Evolutionary conservation across 148 eudicot genomes (phyloP), one percentile per base, ranked within the genome.

Genomic region (Rhododendron vialii): DNA sequence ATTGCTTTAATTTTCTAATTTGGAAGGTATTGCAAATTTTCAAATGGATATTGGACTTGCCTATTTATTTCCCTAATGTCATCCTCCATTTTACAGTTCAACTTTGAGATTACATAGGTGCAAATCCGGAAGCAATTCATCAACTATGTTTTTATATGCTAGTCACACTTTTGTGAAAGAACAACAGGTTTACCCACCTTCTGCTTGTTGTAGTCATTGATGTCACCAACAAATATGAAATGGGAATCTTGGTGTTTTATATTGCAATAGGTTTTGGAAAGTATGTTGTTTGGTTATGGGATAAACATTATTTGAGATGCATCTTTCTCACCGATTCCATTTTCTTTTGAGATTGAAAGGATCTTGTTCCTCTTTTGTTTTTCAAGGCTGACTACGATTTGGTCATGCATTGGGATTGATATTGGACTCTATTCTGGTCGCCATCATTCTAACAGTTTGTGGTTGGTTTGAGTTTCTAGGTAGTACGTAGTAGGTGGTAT

Each of bases 271-370:
- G 15, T 50, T 50, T 80, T 26, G 35, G 59, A 26, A 50, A 47
- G 22, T 33, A 26, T 80, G 35, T 4, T 48, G 59, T 13, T 26
- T 18, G 11, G 61, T 47, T 28, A n/a, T 80, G 13, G 36, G 36
- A 14, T 48, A 28, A 80, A 26, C 53, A 26, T 50, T 78, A 24
- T 78, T n/a, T 80, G 82, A 80, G 82, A 80, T 80, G 38, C 82
- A 28, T 80, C 61, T 80, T 48, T 48, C 61, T 48, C 48, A n/a
- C 38, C 3, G 59, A 50, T 24, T 80, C 38, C 61, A 80, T 80
- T 80, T 80, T 10, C 53, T 80, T 80, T 47, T 5, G 17, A 48
- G 61, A 47, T 50, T n/a, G 35, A 50, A 43, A 43, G 35, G 57
- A n/a, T 78, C 47, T 24, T 47, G 57, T 47, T n/a, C 8, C 81